Evolutionary conservation across 306 rosid genomes (phyloP).

Genomic region (Begonia peltatifolia): DNA sequence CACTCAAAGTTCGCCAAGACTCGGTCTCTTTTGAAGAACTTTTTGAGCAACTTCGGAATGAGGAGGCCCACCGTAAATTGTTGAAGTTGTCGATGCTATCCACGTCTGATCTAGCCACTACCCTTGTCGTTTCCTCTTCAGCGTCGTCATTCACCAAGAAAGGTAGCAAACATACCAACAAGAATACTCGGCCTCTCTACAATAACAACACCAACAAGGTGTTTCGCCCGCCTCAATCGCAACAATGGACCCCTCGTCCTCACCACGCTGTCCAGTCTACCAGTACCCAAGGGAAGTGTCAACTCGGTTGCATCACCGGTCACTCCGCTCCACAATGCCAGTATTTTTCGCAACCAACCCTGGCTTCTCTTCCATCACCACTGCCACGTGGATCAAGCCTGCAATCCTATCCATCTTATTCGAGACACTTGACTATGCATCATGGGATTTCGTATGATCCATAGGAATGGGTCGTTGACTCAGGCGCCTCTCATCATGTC

Average conservation of each 20-base stretch:
- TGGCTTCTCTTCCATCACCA: neutral
- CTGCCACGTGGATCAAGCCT: neutral
- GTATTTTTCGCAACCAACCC: neutral
- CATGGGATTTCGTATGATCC: neutral
- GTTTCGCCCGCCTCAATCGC: no score
- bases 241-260: no score
- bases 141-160: no score
- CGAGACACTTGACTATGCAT: neutral
- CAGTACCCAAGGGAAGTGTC: no score
- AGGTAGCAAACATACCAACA: neutral
- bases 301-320: no score
- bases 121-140: no score
- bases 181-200: neutral
- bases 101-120: no score
- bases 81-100: no score
- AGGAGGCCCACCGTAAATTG: neutral
- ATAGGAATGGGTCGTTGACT: neutral
- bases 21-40: neutral
- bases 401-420: no score
- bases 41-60: neutral
- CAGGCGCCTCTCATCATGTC: neutral
- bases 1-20: neutral
- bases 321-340: neutral
- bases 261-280: no score
- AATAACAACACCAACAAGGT: neutral